These are phyloP conservation scores for Magnolia sinica DNA, from an alignment of 164 flowering plant genomes.

Conservation along the genomic window DNA sequence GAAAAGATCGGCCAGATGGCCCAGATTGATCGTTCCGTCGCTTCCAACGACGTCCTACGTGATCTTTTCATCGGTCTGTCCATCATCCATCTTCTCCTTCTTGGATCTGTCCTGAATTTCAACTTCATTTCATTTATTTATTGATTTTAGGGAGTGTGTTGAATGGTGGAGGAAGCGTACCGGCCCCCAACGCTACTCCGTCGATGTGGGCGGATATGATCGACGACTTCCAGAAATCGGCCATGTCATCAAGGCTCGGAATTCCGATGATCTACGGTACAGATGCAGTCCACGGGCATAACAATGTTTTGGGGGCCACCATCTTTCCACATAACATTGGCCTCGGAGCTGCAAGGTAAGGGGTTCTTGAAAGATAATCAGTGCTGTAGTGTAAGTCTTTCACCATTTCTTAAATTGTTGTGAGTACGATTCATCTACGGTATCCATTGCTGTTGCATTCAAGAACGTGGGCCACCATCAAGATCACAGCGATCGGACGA, in stretches of 20 bases:
- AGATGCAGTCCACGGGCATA: conserved; percentile 44
- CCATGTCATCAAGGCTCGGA: conserved; percentile 26
- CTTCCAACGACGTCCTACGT: conserved; percentile 35
- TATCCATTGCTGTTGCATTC: too few species aligned
- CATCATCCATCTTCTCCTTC: neutral
- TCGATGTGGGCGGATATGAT: conserved; percentile 37
- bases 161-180: conserved; percentile 30
- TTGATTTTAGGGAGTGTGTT: conserved; percentile 26
- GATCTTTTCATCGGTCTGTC: conserved; percentile 41
- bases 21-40: conserved; percentile 59
- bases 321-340: conserved; percentile 42
- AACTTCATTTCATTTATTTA: neutral
- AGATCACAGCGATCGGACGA: too few species aligned
- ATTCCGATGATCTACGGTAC: conserved; percentile 36
- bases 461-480: too few species aligned
- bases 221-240: conserved; percentile 23
- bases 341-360: conserved; percentile 38
- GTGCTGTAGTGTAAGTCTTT: too few species aligned
- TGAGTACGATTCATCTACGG: neutral
- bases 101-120: neutral
- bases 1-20: conserved; percentile 78
- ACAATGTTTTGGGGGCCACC: conserved; percentile 35
- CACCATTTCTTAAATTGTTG: too few species aligned
- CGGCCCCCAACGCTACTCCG: conserved; percentile 20
- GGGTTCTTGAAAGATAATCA: too few species aligned